phyloP scores from a whole-genome alignment of 805 yeast genomes.

The Yamadazyma paraphyllophila region DNA sequence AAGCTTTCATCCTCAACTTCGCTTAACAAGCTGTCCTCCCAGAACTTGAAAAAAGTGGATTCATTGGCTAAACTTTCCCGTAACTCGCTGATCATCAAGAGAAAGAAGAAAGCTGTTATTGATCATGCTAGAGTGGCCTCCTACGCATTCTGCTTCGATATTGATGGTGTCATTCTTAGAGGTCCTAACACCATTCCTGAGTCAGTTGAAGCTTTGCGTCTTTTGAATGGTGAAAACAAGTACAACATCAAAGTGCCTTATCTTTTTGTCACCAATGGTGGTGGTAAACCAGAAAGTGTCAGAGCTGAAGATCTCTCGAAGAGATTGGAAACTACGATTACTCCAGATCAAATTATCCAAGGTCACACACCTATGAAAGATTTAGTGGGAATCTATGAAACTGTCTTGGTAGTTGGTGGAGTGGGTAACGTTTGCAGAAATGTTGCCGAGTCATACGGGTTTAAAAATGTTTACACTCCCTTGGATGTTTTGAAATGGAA shows the following conservation, averaged over 20 bases:
- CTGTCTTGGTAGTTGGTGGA: constrained; percentile 87
- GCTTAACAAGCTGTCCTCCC: constrained; percentile 30
- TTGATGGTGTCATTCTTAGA: constrained; percentile 84
- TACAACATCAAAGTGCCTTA: constrained; percentile 79
- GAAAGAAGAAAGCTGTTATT: constrained; percentile 51
- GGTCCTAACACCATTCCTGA: constrained; percentile 85
- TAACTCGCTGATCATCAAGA: constrained; percentile 44
- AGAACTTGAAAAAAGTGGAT: constrained; percentile 42
- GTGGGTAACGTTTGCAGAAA: constrained; percentile 79
- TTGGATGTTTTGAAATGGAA: constrained; percentile 82
- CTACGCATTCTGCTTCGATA: constrained; percentile 89
- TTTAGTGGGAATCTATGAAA: constrained; percentile 61
- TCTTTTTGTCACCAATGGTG: constrained; percentile 87
- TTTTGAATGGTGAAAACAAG: constrained; percentile 75
- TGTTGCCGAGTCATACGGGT: constrained; percentile 82
- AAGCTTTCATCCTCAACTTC: constrained; percentile 37
- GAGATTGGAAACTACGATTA: constrained; percentile 58
- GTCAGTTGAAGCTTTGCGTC: constrained; percentile 67
- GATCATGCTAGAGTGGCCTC: constrained; percentile 75
- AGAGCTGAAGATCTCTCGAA: constrained; percentile 70
- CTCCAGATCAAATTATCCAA: constrained; percentile 80
- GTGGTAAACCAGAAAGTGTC: constrained; percentile 77
- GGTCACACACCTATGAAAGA: constrained; percentile 95
- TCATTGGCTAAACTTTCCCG: constrained; percentile 45
- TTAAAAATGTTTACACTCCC: constrained; percentile 78